Evolutionary conservation across 192 early-diverging fungal genomes (phyloP), one percentile per base, ranked within the genome.

Genomic region (Dissophora globulifera): DNA sequence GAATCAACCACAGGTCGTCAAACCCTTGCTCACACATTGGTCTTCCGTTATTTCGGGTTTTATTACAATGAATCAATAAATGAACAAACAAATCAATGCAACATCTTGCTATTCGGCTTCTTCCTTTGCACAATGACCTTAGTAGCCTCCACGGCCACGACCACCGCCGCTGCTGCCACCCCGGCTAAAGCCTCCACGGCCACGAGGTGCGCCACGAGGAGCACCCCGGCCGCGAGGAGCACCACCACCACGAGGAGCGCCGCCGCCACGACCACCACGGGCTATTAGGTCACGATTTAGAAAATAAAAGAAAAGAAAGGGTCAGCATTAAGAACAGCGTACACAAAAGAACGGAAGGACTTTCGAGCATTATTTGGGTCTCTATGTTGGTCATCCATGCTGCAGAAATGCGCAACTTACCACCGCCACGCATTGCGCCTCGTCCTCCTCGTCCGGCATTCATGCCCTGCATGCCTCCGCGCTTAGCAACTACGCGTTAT

Each of bases 371-470:
- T n/a, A n/a, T n/a, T n/a, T n/a, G n/a, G n/a, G n/a, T n/a, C n/a
- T n/a, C n/a, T n/a, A n/a, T n/a, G n/a, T n/a, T n/a, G n/a, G n/a
- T n/a, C n/a, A n/a, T n/a, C n/a, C n/a, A n/a, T n/a, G n/a, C n/a
- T n/a, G n/a, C n/a, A n/a, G n/a, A n/a, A 67, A 48, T 0, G 29
- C 43, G 12, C 52, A 46, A 65, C 47, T 67, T 57, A 53, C 79
- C 74, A 29, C 84, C 84, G 42, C 85, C 87, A 23, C 87, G 79
- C 33, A 81, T 80, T 41, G 78, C 87, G 82, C 89, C 70, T 53
- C 84, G 60, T 84, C 87, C 84, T 61, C 81, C 74, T 78, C 88
- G 84, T 81, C 87, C 72, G 49, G 86, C 82, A 68, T 80, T 83
- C 87, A 82, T 86, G 84, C 89, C 84, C 83, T 86, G 67, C 54